phyloP scores from a whole-genome alignment of 1,284 basidiomycete genomes.

The Puccinia novopanici region DNA sequence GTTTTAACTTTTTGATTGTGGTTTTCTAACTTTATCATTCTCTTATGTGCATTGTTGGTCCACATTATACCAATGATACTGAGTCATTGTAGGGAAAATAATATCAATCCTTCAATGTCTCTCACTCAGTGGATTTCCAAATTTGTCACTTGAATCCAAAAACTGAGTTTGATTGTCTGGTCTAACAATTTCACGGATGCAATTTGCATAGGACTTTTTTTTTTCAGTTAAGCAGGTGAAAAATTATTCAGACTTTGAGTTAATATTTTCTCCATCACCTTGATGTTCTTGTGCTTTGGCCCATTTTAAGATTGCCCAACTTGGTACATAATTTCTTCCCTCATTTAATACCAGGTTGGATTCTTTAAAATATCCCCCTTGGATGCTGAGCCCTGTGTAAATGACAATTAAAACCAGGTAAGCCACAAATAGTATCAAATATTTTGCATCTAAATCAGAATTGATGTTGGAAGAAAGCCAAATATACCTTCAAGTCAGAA shows the following conservation, averaged over 20 bases:
- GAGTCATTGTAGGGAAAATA: conserved; percentile 81
- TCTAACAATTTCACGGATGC: conserved; percentile 69
- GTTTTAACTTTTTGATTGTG: conserved; percentile 47
- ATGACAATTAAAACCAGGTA: conserved; percentile 10
- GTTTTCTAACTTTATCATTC: background rate
- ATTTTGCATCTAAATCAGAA: too few species aligned
- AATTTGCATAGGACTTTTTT: too few species aligned
- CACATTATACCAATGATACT: conserved; percentile 74
- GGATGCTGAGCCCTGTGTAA: conserved; percentile 72
- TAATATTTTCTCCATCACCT: background rate
- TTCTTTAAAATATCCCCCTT: conserved; percentile 76
- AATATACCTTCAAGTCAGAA: too few species aligned
- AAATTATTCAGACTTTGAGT: too few species aligned
- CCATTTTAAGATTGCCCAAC: conserved; percentile 31
- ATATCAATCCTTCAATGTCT: conserved; percentile 75
- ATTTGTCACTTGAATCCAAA: conserved; percentile 72
- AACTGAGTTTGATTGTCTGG: conserved; percentile 74
- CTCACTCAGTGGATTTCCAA: conserved; percentile 71
- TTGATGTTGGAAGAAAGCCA: too few species aligned
- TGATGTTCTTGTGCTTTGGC: too few species aligned
- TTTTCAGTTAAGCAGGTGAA: too few species aligned
- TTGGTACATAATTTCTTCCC: conserved; percentile 62
- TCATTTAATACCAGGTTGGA: conserved; percentile 75
- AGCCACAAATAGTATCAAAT: conserved; percentile 55
- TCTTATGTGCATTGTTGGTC: background rate